Percentiles rank a stretch among this genome's conserved stretches.
phyloP scores from a whole-genome alignment of 2,329 filamentous ascomycete species.

The Aaosphaeria arxii region DNA sequence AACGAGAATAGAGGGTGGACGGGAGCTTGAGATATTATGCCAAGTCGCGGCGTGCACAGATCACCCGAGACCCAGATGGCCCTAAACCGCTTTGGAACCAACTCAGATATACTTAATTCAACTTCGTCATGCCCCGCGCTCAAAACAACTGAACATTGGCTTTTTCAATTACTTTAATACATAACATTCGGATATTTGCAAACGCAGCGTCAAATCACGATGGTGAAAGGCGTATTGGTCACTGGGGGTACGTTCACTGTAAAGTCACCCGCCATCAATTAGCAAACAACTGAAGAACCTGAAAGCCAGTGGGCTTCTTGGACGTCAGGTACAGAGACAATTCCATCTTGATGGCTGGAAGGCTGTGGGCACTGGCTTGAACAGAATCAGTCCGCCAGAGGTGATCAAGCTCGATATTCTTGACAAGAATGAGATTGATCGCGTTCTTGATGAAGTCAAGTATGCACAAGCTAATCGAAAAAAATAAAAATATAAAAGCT shows the following conservation, averaged over 20 bases:
- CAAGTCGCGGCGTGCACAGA: no score
- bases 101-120: no score
- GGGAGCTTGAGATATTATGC: no score
- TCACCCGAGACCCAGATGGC: no score
- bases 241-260: conserved; percentile 59
- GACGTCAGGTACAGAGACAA: conserved; percentile 70
- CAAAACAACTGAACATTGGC: no score
- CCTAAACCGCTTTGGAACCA: no score
- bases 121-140: no score
- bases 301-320: conserved; percentile 72
- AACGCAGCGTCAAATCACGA: conserved; percentile 7
- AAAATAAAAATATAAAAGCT: conserved; percentile 1
- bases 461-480: conserved; percentile 19
- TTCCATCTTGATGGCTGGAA: conserved; percentile 66
- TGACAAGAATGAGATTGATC: conserved; percentile 44
- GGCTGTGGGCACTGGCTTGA: conserved; percentile 53
- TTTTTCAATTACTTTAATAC: no score
- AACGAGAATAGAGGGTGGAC: no score
- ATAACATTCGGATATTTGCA: no score
- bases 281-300: not conserved
- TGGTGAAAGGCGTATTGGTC: conserved; percentile 61
- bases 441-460: conserved; percentile 52
- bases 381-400: conserved; percentile 67
- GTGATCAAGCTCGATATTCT: conserved; percentile 56
- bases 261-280: not conserved